Base-by-base conservation (phyloP, 1,284 basidiomycete genomes). In the Lentinula novae-zelandiae region DNA sequence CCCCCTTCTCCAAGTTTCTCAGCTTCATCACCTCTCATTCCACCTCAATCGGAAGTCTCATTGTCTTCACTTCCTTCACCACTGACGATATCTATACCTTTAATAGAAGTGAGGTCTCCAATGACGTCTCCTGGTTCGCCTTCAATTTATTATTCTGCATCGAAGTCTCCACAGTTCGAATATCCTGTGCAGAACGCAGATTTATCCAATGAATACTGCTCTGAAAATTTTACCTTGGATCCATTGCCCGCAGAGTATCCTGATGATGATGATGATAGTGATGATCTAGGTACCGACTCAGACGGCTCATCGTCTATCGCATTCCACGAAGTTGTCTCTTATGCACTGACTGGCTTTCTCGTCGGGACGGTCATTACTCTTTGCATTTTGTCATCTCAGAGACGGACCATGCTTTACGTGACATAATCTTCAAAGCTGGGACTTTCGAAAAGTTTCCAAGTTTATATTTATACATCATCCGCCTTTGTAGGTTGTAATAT, bases 281-380 rank as follows among this genome's bases (percentile, higher is more conserved):
- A 55, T 27, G 27, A 27, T 27, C 27, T 4, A 27, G 27, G 27
- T 31, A 58, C 58, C 27, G 60, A 57, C 50, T 46, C 49, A 58
- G 64, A 63, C 52, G 31, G 20, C 58, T 49, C 48, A 67, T 69
- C 39, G 62, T 74, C 27, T 67, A 38, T 69, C 55, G 72, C 71
- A 39, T 66, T 77, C n/a, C 57, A 70, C 9, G 80, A 80, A 54
- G 79, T 76, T 15, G 76, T 80, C 5, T 81, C 82, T 34, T 83
- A 77, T 65, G 67, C 83, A 17, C 74, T 82, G 36, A 82, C 82
- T 9, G 83, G 84, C 34, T 80, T 83, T 63, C 69, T 85, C 20
- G 71, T 85, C 57, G 83, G 83, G 17, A 80, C 83, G 9, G 77
- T 83, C 63, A 74, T 84, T 62, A 79, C 82, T 1, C 69, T 82